phyloP scores from a whole-genome alignment of 768 basidiomycete species.

The Collybia mongolica region DNA sequence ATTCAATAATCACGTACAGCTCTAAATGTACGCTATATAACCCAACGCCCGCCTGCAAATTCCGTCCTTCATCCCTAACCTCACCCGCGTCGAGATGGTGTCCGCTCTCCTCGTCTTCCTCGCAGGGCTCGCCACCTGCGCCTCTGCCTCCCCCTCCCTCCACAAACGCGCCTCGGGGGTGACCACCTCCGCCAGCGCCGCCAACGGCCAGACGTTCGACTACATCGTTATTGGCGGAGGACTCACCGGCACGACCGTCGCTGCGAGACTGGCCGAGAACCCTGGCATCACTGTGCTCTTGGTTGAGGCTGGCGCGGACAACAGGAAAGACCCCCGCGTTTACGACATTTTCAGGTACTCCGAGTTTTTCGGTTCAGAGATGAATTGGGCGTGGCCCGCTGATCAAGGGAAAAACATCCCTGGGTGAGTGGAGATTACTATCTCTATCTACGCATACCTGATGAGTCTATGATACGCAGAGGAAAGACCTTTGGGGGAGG shows the following conservation, averaged over 20 bases:
- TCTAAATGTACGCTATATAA: not conserved
- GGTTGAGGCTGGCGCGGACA: constrained; percentile 51
- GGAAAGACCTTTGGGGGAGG: constrained; percentile 48
- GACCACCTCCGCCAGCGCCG: constrained; percentile 26
- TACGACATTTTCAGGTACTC: constrained; percentile 47
- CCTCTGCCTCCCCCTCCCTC: constrained; percentile 18
- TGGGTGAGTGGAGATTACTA: constrained; percentile 26
- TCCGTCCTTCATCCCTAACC: not conserved
- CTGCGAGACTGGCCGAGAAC: constrained; percentile 46
- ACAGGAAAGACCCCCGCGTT: constrained; percentile 40
- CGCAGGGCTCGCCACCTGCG: constrained; percentile 9
- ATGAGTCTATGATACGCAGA: constrained; percentile 16
- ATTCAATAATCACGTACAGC: constrained; percentile 2
- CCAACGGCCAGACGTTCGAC: constrained; percentile 37
- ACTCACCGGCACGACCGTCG: constrained; percentile 47
- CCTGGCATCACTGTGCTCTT: constrained; percentile 40
- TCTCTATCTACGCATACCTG: not conserved
- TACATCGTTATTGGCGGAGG: constrained; percentile 48
- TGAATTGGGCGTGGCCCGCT: constrained; percentile 48
- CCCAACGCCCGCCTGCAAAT: not conserved
- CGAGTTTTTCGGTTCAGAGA: constrained; percentile 35
- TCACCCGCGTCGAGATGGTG: not conserved
- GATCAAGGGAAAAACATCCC: constrained; percentile 37
- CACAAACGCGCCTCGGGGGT: constrained; percentile 31
- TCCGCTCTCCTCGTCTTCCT: constrained; percentile 1